Evolutionary conservation across 495 filamentous ascomycete genomes (phyloP).

Genomic region (Podospora sp.): DNA sequence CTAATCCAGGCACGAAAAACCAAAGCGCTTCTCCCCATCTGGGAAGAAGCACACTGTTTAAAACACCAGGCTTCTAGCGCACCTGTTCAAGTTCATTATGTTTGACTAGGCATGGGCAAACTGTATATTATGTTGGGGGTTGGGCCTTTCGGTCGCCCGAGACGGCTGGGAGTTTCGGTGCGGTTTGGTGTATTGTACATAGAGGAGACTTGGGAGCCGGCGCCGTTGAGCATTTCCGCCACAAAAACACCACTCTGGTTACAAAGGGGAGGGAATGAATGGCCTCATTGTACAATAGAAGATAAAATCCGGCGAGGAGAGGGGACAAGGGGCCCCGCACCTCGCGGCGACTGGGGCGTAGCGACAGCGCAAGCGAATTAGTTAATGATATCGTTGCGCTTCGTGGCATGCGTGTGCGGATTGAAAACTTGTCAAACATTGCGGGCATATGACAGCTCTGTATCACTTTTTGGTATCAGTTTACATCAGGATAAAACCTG

Average conservation of each 20-base stretch:
- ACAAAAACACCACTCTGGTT: constrained; percentile 7
- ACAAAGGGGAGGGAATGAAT: not conserved
- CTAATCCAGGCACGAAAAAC: not conserved
- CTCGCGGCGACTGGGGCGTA: not conserved
- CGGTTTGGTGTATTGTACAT: not conserved
- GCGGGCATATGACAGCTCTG: no score
- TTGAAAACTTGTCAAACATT: no score
- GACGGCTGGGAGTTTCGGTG: constrained; percentile 9
- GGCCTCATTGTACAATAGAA: not conserved
- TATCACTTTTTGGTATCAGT: no score
- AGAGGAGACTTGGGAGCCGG: constrained; percentile 15
- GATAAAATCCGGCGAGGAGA: not conserved
- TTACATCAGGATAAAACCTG: no score
- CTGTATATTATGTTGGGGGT: constrained; percentile 10
- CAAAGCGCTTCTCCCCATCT: not conserved
- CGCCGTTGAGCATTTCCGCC: constrained; percentile 21
- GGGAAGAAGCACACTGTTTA: not conserved
- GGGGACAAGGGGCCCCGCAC: not conserved
- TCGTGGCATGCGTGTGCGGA: no score
- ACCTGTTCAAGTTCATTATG: constrained; percentile 14
- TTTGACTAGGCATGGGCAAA: constrained; percentile 9
- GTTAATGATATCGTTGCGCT: not conserved
- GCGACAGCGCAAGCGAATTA: not conserved
- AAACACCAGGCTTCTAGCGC: constrained; percentile 12
- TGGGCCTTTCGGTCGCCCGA: constrained; percentile 3